Evolutionary conservation across 2,329 filamentous ascomycete genomes (phyloP).

Genomic region (Claviceps digitariae): DNA sequence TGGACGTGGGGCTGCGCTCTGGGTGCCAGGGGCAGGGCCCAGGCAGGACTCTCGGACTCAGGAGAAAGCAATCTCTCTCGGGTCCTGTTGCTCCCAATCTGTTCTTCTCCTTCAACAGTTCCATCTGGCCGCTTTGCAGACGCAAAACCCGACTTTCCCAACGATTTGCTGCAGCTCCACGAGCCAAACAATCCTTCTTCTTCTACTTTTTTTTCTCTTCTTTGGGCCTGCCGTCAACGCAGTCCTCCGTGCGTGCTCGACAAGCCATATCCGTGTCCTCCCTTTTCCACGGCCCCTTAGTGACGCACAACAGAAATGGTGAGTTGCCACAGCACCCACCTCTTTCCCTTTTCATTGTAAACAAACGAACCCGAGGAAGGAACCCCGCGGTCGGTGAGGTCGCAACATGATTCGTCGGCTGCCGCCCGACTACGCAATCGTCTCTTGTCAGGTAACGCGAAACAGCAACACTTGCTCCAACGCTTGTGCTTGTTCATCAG

Average conservation of each 20-base stretch:
- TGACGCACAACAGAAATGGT: conserved; percentile 3
- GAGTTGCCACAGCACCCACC: conserved; percentile 7
- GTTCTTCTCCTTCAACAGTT: not conserved
- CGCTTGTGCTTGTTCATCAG: no score
- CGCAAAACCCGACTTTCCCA: not conserved
- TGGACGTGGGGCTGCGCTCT: conserved; percentile 1
- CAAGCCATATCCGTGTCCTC: not conserved
- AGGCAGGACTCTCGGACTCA: no score
- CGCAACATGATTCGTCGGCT: conserved; percentile 6
- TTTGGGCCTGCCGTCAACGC: not conserved
- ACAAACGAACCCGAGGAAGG: conserved; percentile 5
- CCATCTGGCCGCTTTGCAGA: not conserved
- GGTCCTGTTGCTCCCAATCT: not conserved
- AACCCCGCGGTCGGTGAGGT: conserved; percentile 1
- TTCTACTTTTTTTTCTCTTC: no score
- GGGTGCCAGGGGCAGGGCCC: no score
- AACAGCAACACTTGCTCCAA: not conserved
- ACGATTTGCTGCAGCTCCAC: not conserved
- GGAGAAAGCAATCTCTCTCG: conserved; percentile 1
- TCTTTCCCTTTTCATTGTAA: conserved; percentile 2
- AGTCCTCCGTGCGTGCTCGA: not conserved
- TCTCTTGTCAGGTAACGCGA: not conserved
- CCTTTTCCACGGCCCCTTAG: not conserved
- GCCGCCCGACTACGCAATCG: not conserved
- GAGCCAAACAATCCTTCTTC: not conserved